Conservation (phyloP, 306 rosid genomes). For the Cucurbita maxima region DNA sequence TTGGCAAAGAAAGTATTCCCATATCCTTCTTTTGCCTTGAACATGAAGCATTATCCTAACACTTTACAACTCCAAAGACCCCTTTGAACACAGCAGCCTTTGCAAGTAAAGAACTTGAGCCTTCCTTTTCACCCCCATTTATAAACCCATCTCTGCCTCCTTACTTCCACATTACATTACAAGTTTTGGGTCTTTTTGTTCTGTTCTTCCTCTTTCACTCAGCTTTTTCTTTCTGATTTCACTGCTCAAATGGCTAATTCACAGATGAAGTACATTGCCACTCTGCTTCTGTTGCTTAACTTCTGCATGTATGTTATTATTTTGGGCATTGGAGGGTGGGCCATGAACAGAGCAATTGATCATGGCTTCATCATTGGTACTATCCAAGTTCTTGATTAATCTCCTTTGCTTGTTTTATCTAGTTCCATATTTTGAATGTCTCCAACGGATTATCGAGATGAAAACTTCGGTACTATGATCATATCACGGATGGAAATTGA, state of each 20-base stretch:
- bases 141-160: constrained; percentile 7
- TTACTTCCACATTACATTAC: constrained; percentile 6
- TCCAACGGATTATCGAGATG: background rate
- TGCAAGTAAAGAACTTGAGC: constrained; percentile 77
- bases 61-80: constrained; percentile 42
- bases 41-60: constrained; percentile 23
- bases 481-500: background rate
- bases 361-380: constrained; percentile 73
- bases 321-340: constrained; percentile 89
- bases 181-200: background rate
- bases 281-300: constrained; percentile 59
- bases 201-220: background rate
- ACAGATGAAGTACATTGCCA: constrained; percentile 50
- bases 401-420: background rate
- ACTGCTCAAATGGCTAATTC: constrained; percentile 35
- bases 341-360: constrained; percentile 77
- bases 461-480: background rate
- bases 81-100: constrained; percentile 30
- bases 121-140: constrained; percentile 8
- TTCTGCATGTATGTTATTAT: constrained; percentile 84
- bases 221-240: background rate
- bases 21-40: constrained; percentile 46
- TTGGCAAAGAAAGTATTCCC: constrained; percentile 39
- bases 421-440: background rate
- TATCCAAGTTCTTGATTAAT: background rate